Base-by-base conservation (phyloP, 768 basidiomycete species). In the Rhodotorula paludigena region DNA sequence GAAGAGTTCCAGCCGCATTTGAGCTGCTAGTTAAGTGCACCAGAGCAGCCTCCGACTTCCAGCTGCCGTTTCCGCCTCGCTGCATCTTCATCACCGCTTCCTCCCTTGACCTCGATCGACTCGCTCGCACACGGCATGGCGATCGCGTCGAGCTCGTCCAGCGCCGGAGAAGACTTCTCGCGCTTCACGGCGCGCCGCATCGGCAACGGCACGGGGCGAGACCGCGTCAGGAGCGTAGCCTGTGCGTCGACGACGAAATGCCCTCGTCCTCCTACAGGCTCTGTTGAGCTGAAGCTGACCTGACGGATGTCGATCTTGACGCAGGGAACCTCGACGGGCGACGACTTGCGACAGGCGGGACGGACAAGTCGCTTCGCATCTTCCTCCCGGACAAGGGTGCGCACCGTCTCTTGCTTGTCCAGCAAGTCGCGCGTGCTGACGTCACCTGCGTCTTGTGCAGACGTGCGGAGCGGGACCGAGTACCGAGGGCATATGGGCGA, bases 281-380 rank as follows among this genome's bases (percentile, higher is more conserved):
- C 32, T 8, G 2, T 1, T 21, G 30, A 21, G 7, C 18, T 2
- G 12, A 36, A 36, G 5, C 11, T 44, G 35, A 30, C 28, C 2
- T n/a, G 10, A 23, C 1, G 25, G 42, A 23, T 23, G 9, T 3
- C 25, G 21, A 0, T 6, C 18, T 35, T 2, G 21, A 21, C 39
- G 30, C 66, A 72, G 71, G 72, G 72, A 73, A 66, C 57, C 52
- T 58, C 18, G 72, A 73, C 49, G 72, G 72, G 0, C 20, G 68
- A 8, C 32, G 72, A 11, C 64, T 73, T 5, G 72, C 68, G 1
- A 63, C 67, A 2, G 72, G 67, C 8, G 55, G 64, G 1, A 42
- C 56, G 28, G 67, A 69, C 61, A 55, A 60, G 64, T 41, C 55
- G 9, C 14, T 73, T 5, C 57, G 72, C 3, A 66, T 73, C 47